Conservation (phyloP, 345 rosid species). For the Jatropha curcas region DNA sequence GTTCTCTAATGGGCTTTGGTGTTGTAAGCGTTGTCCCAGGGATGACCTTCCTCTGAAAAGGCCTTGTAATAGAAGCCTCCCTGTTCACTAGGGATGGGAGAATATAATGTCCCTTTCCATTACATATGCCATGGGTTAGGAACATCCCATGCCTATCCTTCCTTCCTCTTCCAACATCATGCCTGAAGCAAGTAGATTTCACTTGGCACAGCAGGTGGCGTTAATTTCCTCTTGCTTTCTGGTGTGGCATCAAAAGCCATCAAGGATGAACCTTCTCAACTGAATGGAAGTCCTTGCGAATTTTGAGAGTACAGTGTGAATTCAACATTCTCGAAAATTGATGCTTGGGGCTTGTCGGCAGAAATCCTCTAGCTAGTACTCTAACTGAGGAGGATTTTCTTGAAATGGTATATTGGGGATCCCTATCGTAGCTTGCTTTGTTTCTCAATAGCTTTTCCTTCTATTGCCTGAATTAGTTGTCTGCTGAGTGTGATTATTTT, state of each 20-base stretch:
- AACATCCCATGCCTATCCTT: slow-evolving; percentile 46
- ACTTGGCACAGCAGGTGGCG: slow-evolving; percentile 45
- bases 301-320: slow-evolving; percentile 41
- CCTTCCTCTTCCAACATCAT: slow-evolving; percentile 53
- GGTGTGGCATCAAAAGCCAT: slow-evolving; percentile 43
- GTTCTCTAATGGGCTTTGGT: slow-evolving; percentile 22
- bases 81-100: slow-evolving; percentile 55
- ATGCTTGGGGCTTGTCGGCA: slow-evolving; percentile 71
- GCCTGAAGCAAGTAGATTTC: slow-evolving; percentile 55
- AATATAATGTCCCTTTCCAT: slow-evolving; percentile 41
- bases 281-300: slow-evolving; percentile 30
- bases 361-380: slow-evolving; percentile 76
- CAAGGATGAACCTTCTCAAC: slow-evolving; percentile 32
- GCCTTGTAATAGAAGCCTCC: slow-evolving; percentile 54
- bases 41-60: slow-evolving; percentile 56
- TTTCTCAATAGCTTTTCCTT: no score
- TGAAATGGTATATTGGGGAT: slow-evolving; percentile 68
- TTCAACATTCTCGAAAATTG: slow-evolving; percentile 48
- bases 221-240: slow-evolving; percentile 33
- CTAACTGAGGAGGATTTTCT: slow-evolving; percentile 92
- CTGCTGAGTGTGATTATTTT: slow-evolving; percentile 14
- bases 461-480: slow-evolving; percentile 14
- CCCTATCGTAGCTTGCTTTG: slow-evolving; percentile 15
- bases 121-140: slow-evolving; percentile 44
- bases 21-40: slow-evolving; percentile 34